Evolutionary conservation across 768 basidiomycete genomes (phyloP).

Genomic region (Phallus indusiatus): DNA sequence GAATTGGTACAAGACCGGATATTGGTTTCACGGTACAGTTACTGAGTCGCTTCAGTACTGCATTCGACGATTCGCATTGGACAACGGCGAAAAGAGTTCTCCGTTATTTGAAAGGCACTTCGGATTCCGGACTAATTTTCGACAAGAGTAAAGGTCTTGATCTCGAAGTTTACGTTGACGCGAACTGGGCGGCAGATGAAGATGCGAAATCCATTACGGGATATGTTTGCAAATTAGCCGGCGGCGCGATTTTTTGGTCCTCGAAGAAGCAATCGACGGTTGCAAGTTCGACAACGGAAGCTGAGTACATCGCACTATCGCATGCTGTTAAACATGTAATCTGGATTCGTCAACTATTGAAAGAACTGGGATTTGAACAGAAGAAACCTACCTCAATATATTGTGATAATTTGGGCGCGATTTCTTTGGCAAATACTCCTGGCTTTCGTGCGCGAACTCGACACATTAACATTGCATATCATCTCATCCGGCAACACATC

Average conservation of each 20-base stretch:
- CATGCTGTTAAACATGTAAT: conserved; percentile 15
- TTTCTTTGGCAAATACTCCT: neutral
- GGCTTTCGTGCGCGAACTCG: conserved; percentile 5
- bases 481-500: conserved; percentile 22
- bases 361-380: conserved; percentile 3
- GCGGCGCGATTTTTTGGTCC: conserved; percentile 24
- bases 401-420: conserved; percentile 16
- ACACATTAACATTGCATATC: conserved; percentile 28
- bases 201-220: conserved; percentile 5
- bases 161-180: conserved; percentile 14
- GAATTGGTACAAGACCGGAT: conserved; percentile 17
- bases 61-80: conserved; percentile 28
- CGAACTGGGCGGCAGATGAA: conserved; percentile 11
- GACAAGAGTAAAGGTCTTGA: neutral
- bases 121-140: conserved; percentile 1
- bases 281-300: conserved; percentile 26
- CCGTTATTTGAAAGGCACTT: conserved; percentile 29
- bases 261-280: conserved; percentile 23
- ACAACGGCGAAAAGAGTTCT: conserved; percentile 29
- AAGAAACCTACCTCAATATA: conserved; percentile 3
- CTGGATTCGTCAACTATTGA: conserved; percentile 15
- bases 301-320: conserved; percentile 25
- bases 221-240: conserved; percentile 16
- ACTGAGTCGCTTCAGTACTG: conserved; percentile 24
- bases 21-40: conserved; percentile 27